Percentiles rank a stretch among this genome's conserved stretches.
Evolutionary conservation across 2,329 filamentous ascomycete species (phyloP).

Genomic region (Hyphodiscus sp.): DNA sequence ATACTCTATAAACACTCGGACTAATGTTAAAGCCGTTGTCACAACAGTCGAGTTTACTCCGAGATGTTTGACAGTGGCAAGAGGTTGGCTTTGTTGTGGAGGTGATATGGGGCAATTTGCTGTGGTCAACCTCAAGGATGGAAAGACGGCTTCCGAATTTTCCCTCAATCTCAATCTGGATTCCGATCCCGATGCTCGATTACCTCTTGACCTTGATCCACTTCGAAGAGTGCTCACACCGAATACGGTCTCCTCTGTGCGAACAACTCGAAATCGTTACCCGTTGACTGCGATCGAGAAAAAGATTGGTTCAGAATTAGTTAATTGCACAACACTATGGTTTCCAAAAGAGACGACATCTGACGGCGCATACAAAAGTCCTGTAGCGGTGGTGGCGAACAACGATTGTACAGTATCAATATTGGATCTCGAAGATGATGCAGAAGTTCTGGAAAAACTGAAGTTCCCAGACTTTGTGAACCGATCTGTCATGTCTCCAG

Average conservation of each 20-base stretch:
- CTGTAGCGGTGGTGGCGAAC: conserved; percentile 73
- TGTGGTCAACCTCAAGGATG: conserved; percentile 23
- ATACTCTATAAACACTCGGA: conserved; percentile 62
- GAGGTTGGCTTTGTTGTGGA: conserved; percentile 86
- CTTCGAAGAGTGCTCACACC: conserved; percentile 15
- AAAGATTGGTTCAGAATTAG: conserved; percentile 52
- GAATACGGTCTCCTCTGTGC: conserved; percentile 8
- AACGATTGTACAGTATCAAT: conserved; percentile 87
- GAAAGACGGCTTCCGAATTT: conserved; percentile 3
- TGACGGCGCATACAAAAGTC: conserved; percentile 39
- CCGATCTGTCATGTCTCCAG: conserved; percentile 86
- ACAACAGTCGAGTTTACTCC: conserved; percentile 66
- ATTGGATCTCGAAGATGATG: conserved; percentile 65
- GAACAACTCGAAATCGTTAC: conserved; percentile 12
- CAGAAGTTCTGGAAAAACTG: conserved; percentile 63
- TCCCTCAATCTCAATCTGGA: conserved; percentile 5
- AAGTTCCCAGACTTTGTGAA: conserved; percentile 83
- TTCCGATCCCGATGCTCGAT: conserved; percentile 48
- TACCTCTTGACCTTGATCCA: conserved; percentile 45
- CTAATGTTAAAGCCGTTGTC: conserved; percentile 65
- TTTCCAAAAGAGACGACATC: conserved; percentile 34
- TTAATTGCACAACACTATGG: conserved; percentile 63
- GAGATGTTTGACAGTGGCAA: conserved; percentile 79
- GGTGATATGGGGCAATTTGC: conserved; percentile 82
- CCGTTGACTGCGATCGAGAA: conserved; percentile 40